Evolutionary conservation across 305 asterid genomes (phyloP), one percentile per base, ranked within the genome.

Genomic region (Fraxinus ornus): DNA sequence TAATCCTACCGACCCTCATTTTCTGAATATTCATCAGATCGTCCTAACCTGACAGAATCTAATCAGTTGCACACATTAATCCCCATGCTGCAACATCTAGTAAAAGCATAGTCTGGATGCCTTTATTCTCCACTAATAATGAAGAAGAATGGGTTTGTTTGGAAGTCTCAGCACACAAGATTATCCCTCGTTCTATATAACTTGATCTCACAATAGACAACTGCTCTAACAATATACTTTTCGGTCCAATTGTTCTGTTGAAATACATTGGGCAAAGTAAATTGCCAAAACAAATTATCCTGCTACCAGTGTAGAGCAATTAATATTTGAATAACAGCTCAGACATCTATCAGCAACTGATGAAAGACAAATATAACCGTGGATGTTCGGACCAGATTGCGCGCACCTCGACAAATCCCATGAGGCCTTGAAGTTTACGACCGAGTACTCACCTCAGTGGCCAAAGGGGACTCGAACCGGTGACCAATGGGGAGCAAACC

Each of bases 131-230:
- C 37, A 7, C 12, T 24, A 68, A 70, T 79, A 79, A 41, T 71
- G 82, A 82, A 84, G 75, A 32, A 28, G 74, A 44, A 33, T 4
- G 74, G 35, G 76, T 22, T 75, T 82, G 37, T 79, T 72, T 84
- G 80, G 79, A 30, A 52, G 80, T 57, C 80, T 66, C 81, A 76
- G 60, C 80, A 71, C 57, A 77, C 75, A 73, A 74, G 30, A 47
- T 19, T 49, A 12, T n/a, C 41, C 76, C 49, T 19, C 62, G 8
- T 19, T 68, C 70, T 57, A 68, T 2, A 70, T 35, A 36, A 77
- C 73, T 47, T 55, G 41, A 79, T 70, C 37, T 12, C 22, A 33
- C 84, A 82, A 37, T 13, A 73, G 37, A 70, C 47, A 83, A 75
- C 22, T 81, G 79, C 35, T 41, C 36, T 41, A 62, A 64, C 72